phyloP scores from a whole-genome alignment of 495 filamentous ascomycete genomes.

The Lentithecium fluviatile region DNA sequence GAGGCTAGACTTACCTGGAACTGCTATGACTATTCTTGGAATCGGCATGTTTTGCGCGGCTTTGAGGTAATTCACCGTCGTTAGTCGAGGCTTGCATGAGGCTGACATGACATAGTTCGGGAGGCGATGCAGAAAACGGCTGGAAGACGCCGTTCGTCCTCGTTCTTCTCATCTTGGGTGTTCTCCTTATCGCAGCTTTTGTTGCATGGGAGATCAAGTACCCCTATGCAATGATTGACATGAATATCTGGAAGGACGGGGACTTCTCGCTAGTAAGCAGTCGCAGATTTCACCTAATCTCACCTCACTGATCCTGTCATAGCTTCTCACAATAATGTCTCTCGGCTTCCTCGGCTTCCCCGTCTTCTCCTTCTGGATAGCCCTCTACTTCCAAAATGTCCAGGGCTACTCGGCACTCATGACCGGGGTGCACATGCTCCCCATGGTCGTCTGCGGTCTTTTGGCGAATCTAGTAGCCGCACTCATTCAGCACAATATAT shows the following conservation, averaged over 20 bases:
- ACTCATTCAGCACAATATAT: conserved; percentile 42
- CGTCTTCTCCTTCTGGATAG: conserved; percentile 51
- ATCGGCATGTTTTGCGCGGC: conserved; percentile 64
- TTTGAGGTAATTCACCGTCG: conserved; percentile 52
- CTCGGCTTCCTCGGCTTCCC: conserved; percentile 43
- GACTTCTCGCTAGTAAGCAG: conserved; percentile 41
- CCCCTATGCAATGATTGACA: conserved; percentile 44
- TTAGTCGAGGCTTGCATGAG: no score
- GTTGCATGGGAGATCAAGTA: conserved; percentile 44
- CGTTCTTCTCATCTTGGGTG: conserved; percentile 42
- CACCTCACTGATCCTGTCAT: background rate
- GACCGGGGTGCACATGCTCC: conserved; percentile 42
- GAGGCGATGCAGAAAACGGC: conserved; percentile 49
- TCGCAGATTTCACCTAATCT: background rate
- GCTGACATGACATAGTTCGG: conserved; percentile 43
- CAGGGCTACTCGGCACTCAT: conserved; percentile 37
- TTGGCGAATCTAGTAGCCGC: conserved; percentile 44
- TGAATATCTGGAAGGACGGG: conserved; percentile 46
- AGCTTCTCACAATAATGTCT: conserved; percentile 38
- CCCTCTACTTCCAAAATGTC: conserved; percentile 54
- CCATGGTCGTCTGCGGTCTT: conserved; percentile 42
- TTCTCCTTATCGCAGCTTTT: conserved; percentile 40
- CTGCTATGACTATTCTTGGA: conserved; percentile 60
- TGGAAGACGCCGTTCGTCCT: conserved; percentile 47
- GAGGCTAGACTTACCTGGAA: conserved; percentile 65